Evolutionary conservation across 2,329 filamentous ascomycete genomes (phyloP).

Genomic region (Xylariales sp.): DNA sequence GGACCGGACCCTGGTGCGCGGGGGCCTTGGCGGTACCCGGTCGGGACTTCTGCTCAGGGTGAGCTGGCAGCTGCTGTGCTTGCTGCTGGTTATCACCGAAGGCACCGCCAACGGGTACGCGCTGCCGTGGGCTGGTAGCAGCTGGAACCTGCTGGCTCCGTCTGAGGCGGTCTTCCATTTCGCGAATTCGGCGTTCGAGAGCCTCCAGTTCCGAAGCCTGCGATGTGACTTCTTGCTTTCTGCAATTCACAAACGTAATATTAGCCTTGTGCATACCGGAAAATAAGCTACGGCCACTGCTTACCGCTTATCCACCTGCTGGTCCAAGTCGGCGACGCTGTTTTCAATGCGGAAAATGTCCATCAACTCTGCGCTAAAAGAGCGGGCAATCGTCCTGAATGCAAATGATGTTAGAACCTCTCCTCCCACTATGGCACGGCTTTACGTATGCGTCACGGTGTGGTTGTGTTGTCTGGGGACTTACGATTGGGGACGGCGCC

Average conservation of each 20-base stretch:
- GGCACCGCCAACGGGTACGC: slow-evolving; percentile 20
- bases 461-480: too few species aligned
- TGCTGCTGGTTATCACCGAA: slow-evolving; percentile 15
- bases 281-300: slow-evolving; percentile 24
- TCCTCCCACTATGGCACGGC: too few species aligned
- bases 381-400: slow-evolving; percentile 75
- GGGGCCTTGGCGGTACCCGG: slow-evolving; percentile 46
- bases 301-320: slow-evolving; percentile 79
- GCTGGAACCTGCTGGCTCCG: slow-evolving; percentile 18
- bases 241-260: too few species aligned
- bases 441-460: too few species aligned
- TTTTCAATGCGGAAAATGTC: slow-evolving; percentile 86
- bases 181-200: slow-evolving; percentile 77
- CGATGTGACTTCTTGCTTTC: slow-evolving; percentile 72
- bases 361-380: slow-evolving; percentile 82
- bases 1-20: slow-evolving; percentile 44
- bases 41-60: slow-evolving; percentile 36
- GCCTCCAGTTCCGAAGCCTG: slow-evolving; percentile 78
- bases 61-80: slow-evolving; percentile 9
- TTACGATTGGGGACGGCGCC: slow-evolving; percentile 78
- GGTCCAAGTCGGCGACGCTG: slow-evolving; percentile 67
- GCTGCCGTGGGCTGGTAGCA: slow-evolving; percentile 18
- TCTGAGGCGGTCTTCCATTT: slow-evolving; percentile 76
- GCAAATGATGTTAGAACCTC: too few species aligned
- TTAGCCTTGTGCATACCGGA: too few species aligned